Conservation (phyloP, 78 protist species). For the Speleostelium caveatum region DNA sequence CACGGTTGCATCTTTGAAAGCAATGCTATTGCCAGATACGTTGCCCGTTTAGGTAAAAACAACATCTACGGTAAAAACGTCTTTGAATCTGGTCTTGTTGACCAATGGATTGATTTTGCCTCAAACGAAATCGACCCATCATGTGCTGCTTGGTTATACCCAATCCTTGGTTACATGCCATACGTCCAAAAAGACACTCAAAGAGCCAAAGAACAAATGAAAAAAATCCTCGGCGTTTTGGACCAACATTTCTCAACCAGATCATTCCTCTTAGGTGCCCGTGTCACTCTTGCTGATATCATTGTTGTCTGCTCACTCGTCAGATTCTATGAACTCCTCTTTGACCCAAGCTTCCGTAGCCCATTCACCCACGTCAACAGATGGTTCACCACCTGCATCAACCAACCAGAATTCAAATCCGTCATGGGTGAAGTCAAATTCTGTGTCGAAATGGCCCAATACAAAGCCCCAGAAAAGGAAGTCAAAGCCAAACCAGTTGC, state of each 20-base stretch:
- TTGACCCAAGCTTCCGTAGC: conserved; percentile 67
- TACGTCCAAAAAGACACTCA: conserved; percentile 49
- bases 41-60: conserved; percentile 34
- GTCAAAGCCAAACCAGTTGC: conserved; percentile 14
- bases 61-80: conserved; percentile 82
- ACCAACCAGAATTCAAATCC: conserved; percentile 88
- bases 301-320: conserved; percentile 72
- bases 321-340: conserved; percentile 77
- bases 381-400: conserved; percentile 88
- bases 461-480: conserved; percentile 50
- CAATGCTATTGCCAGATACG: conserved; percentile 79
- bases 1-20: conserved; percentile 88
- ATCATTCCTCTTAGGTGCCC: conserved; percentile 88
- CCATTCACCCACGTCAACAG: conserved; percentile 83
- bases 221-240: conserved; percentile 55
- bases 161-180: conserved; percentile 64
- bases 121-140: conserved; percentile 79
- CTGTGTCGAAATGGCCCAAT: conserved; percentile 52
- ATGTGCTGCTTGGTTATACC: conserved; percentile 60
- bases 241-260: conserved; percentile 35
- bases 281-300: conserved; percentile 90
- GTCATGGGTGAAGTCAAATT: conserved; percentile 83
- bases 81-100: conserved; percentile 77
- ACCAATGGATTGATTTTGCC: conserved; percentile 87
- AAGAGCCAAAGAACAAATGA: conserved; percentile 69